These are phyloP conservation scores for Melampsora larici-populina DNA, from an alignment of 1,284 basidiomycete species.

Conservation along the genomic window DNA sequence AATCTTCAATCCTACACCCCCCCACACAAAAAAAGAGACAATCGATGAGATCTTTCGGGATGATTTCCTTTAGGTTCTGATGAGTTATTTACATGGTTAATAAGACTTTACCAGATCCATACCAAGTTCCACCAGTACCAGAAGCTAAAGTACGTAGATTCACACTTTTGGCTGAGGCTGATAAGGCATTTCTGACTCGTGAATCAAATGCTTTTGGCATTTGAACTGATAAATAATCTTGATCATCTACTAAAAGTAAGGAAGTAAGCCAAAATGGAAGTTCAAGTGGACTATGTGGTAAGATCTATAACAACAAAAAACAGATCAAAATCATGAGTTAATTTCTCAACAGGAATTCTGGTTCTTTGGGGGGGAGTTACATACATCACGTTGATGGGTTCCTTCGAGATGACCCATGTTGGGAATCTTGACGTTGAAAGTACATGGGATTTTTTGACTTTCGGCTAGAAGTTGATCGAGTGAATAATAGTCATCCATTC, in stretches of 20 bases:
- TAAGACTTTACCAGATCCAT: constrained; percentile 48
- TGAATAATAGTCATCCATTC: constrained; percentile 42
- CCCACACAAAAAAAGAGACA: neutral
- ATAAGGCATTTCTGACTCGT: constrained; percentile 49
- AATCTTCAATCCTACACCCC: constrained; percentile 47
- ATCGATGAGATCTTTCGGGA: too few relatives aligned
- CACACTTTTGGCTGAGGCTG: constrained; percentile 48
- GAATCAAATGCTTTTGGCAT: constrained; percentile 49
- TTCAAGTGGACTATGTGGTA: constrained; percentile 48
- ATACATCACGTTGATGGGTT: constrained; percentile 49
- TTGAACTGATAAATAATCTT: constrained; percentile 49
- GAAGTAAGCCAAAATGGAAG: constrained; percentile 51
- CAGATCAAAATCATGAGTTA: neutral
- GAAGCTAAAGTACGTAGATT: constrained; percentile 50
- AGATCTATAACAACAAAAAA: constrained; percentile 45
- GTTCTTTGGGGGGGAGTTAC: neutral
- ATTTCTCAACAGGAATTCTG: neutral
- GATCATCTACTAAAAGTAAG: constrained; percentile 44
- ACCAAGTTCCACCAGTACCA: constrained; percentile 47
- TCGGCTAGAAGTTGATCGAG: constrained; percentile 37
- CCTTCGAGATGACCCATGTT: constrained; percentile 51
- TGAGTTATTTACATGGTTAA: constrained; percentile 41
- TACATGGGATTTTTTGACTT: constrained; percentile 50
- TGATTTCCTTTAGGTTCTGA: neutral
- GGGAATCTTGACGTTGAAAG: constrained; percentile 48